These are phyloP conservation scores for Spinacia oleracea DNA, from an alignment of 179 eudicot genomes.

Conservation along the genomic window DNA sequence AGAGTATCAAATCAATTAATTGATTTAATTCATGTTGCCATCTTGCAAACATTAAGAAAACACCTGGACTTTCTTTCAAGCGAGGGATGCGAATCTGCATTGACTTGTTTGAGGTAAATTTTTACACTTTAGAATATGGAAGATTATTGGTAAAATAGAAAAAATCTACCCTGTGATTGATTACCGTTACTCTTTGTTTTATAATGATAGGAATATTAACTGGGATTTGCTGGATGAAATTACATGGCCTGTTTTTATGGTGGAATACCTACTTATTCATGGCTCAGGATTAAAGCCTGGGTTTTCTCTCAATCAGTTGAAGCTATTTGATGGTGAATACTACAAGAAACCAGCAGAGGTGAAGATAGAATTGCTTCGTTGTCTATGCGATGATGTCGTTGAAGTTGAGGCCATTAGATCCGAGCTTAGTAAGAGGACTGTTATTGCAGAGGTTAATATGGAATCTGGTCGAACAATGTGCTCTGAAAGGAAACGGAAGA, in stretches of 20 bases:
- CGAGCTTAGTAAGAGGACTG: conserved; percentile 70
- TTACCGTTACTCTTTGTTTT: conserved; percentile 19
- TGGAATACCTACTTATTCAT: conserved; percentile 67
- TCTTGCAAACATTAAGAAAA: conserved; percentile 70
- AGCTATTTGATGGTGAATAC: conserved; percentile 65
- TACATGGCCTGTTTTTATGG: conserved; percentile 93
- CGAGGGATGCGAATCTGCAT: conserved; percentile 69
- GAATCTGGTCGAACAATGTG: conserved; percentile 51
- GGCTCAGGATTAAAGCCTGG: conserved; percentile 57
- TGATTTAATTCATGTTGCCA: conserved; percentile 79
- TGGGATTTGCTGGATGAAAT: conserved; percentile 93
- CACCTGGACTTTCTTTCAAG: conserved; percentile 67
- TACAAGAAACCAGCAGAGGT: conserved; percentile 58
- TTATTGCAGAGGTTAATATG: conserved; percentile 39
- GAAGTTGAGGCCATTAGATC: conserved; percentile 71
- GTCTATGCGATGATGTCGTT: conserved; percentile 85
- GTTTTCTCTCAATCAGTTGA: conserved; percentile 51
- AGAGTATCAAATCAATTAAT: conserved; percentile 55
- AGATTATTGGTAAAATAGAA: conserved; percentile 16
- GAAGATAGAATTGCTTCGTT: conserved; percentile 76
- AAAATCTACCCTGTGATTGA: conserved; percentile 4
- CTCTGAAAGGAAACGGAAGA: conserved; percentile 50
- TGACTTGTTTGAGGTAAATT: conserved; percentile 77
- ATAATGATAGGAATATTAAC: conserved; percentile 67
- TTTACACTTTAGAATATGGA: conserved; percentile 16